These are phyloP conservation scores for Diaporthe longicolla DNA, from an alignment of 2,329 filamentous ascomycete species.

Conservation along the genomic window DNA sequence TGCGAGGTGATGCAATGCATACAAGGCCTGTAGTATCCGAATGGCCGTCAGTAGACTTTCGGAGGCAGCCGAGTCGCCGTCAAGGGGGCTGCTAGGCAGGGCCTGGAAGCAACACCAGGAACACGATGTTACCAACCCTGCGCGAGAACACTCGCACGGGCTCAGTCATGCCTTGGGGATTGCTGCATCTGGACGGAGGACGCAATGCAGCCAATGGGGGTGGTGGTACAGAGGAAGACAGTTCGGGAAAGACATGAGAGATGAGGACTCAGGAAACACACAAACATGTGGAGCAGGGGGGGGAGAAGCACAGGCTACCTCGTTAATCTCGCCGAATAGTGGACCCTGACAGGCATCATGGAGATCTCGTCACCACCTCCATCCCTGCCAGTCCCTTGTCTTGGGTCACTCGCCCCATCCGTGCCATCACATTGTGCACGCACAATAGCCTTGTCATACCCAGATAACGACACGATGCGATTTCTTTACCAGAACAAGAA, in stretches of 20 bases:
- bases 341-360: conserved; percentile 11
- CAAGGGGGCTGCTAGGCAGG: neutral
- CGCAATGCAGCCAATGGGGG: neutral
- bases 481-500: neutral
- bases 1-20: neutral
- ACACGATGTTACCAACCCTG: conserved; percentile 12
- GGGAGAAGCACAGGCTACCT: conserved; percentile 15
- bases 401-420: neutral
- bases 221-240: neutral
- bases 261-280: conserved; percentile 5
- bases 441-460: conserved; percentile 6
- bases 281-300: conserved; percentile 2
- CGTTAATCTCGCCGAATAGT: conserved; percentile 26
- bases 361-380: conserved; percentile 9
- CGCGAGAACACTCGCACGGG: neutral
- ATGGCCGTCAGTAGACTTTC: neutral
- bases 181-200: conserved; percentile 5
- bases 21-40: neutral
- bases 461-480: conserved; percentile 4
- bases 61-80: conserved; percentile 18
- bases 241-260: conserved; percentile 23
- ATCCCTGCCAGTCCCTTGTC: neutral
- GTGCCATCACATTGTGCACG: neutral
- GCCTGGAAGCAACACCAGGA: neutral
- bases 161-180: neutral